Percentiles rank a stretch among this genome's conserved stretches.
Conservation (phyloP, 176 grass and related monocot genomes). For the Tuctoria greenei region DNA sequence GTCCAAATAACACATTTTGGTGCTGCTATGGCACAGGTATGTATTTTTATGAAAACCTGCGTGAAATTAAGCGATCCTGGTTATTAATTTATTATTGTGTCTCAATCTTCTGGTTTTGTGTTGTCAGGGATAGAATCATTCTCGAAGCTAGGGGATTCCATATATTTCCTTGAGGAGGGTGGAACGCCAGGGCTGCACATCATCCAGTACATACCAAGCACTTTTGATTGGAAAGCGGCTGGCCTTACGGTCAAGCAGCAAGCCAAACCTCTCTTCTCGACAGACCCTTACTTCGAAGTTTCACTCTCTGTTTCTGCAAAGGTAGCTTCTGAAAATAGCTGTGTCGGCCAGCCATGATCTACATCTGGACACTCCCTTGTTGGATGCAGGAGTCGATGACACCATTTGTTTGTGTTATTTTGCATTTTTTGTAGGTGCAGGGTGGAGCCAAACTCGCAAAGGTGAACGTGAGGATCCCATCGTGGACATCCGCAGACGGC, state of each 20-base stretch:
- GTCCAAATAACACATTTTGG: slow-evolving; percentile 81
- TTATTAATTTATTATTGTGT: neutral
- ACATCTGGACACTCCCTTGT: neutral
- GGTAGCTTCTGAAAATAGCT: slow-evolving; percentile 26
- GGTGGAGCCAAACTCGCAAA: slow-evolving; percentile 44
- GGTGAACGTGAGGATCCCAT: slow-evolving; percentile 69
- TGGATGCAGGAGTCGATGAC: neutral
- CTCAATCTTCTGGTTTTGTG: slow-evolving; percentile 1
- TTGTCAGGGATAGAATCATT: slow-evolving; percentile 83
- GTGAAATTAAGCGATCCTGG: neutral
- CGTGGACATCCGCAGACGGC: slow-evolving; percentile 59
- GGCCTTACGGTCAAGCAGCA: slow-evolving; percentile 55
- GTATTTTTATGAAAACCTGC: neutral
- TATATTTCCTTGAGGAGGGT: slow-evolving; percentile 81
- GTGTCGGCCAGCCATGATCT: neutral
- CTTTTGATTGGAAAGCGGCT: slow-evolving; percentile 62
- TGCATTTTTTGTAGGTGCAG: slow-evolving; percentile 23
- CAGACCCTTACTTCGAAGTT: slow-evolving; percentile 54
- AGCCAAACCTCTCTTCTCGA: slow-evolving; percentile 49
- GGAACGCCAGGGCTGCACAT: slow-evolving; percentile 58
- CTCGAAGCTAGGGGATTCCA: slow-evolving; percentile 88
- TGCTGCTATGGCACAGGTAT: slow-evolving; percentile 96
- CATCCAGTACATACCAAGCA: slow-evolving; percentile 76
- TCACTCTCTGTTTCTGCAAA: slow-evolving; percentile 58
- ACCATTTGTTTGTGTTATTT: neutral